Base-by-base conservation (phyloP, 805 yeast genomes). In the Barnettozyma californica region DNA sequence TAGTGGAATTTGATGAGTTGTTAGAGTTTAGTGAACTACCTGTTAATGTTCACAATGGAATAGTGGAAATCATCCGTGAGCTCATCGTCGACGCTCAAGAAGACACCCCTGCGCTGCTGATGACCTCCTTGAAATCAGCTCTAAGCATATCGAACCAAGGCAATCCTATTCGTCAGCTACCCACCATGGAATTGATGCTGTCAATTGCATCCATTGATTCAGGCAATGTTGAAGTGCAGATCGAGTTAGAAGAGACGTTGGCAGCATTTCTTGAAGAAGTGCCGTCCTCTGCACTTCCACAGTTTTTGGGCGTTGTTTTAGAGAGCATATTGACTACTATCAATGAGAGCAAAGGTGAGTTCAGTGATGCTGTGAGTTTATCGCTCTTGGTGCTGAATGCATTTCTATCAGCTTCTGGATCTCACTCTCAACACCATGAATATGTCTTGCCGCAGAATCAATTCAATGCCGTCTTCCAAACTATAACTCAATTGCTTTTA, bases 71-170 rank as follows among this genome's bases (percentile, higher is more conserved):
- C 20, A 51, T 55, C 20, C 35, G 43, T 10, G 16, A 38, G 4
- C 19, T 91, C 11, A 59, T 75, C 3, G 76, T 73, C 1, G 84
- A 79, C 1, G 77, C 94, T 0, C 86, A 81, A 41, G 96, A 88
- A 41, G 98, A 91, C 58, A 77, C 96, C 0, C 80, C 86, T 33
- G 78, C 90, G 1, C 73, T 85, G 42, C 64, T 87, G n/a, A 72
- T 81, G 1, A 71, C 75, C 4, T 77, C 82, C 1, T 75, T 86
- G 40, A 70, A 72, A 44, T 71, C 83, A 8, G 70, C 74, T 14
- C 16, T 25, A 13, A 27, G 20, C 13, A 26, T 40, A 13, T 10
- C 20, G 4, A 27, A 16, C 21, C 43, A 40, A 27, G 43, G 43
- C 20, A 10, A 25, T 10, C 33, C 33, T 25, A 9, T 40, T 16